A percentile compares a stretch with the other conserved stretches of the same genome.
phyloP scores from a whole-genome alignment of 306 rosid genomes.

The Lablab purpureus region DNA sequence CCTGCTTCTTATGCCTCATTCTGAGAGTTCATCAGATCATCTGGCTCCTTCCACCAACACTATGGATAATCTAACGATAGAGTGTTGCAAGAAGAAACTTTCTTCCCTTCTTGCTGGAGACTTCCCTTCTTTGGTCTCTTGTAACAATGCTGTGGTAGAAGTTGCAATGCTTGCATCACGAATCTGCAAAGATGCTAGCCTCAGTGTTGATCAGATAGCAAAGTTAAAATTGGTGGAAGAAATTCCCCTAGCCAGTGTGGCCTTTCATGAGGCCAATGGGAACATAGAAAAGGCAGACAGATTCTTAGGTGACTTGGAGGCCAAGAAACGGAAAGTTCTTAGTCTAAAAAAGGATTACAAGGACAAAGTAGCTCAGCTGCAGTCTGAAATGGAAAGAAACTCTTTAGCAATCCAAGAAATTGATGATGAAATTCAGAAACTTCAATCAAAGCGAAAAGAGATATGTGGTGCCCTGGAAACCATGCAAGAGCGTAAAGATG shows the following conservation, averaged over 20 bases:
- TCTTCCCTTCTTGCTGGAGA: conserved; percentile 45
- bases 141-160: background rate
- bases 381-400: conserved; percentile 21
- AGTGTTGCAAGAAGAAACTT: conserved; percentile 40
- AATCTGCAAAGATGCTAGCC: conserved; percentile 35
- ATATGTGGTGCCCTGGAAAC: conserved; percentile 14
- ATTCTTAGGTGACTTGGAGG: conserved; percentile 40
- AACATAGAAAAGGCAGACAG: conserved; percentile 32
- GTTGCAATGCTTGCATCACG: background rate
- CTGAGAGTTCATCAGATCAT: background rate
- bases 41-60: background rate
- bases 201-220: conserved; percentile 33
- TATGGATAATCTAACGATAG: conserved; percentile 26
- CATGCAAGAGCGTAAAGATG: conserved; percentile 22
- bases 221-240: conserved; percentile 48
- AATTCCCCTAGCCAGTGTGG: conserved; percentile 24
- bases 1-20: background rate
- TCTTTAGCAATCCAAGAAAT: conserved; percentile 30
- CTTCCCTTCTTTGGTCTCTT: conserved; percentile 42
- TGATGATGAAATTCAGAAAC: conserved; percentile 43
- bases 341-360: conserved; percentile 28
- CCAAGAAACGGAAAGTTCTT: conserved; percentile 31
- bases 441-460: conserved; percentile 25
- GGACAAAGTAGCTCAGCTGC: conserved; percentile 1
- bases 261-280: conserved; percentile 34